Conservation (phyloP, 2,329 filamentous ascomycete species). For the Dryadomyces quercivorus region DNA sequence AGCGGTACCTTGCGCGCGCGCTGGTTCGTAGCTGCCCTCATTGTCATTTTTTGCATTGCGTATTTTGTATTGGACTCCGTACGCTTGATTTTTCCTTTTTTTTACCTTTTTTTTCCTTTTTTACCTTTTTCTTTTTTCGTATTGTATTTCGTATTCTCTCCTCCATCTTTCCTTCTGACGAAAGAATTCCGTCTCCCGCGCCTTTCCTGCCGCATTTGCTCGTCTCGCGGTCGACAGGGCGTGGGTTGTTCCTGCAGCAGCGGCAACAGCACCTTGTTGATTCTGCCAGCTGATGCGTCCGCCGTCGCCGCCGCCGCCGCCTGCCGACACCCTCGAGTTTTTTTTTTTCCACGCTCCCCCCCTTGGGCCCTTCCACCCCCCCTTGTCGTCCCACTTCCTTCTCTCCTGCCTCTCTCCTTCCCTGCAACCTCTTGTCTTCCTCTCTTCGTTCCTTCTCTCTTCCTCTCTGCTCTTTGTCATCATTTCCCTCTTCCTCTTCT, state of each 20-base stretch:
- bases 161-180: too few relatives aligned
- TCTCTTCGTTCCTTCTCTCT: background rate
- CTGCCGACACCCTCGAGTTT: constrained; percentile 1
- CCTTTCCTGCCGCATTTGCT: too few relatives aligned
- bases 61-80: background rate
- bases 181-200: too few relatives aligned
- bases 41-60: background rate
- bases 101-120: background rate
- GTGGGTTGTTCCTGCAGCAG: background rate
- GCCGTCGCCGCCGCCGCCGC: constrained; percentile 1
- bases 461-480: background rate
- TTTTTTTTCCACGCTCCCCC: background rate
- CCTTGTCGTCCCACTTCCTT: background rate
- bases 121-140: background rate
- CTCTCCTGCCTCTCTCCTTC: background rate
- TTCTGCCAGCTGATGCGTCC: background rate
- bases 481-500: background rate
- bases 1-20: constrained; percentile 13
- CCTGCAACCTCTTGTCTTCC: background rate
- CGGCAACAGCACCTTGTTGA: background rate
- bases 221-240: too few relatives aligned
- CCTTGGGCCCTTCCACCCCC: background rate
- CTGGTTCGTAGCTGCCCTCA: background rate
- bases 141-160: background rate
- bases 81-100: background rate